Percentiles rank a stretch among this genome's conserved stretches.
These are phyloP conservation scores for Secale cereale DNA, from an alignment of 176 grass and related monocot genomes.

Conservation along the genomic window DNA sequence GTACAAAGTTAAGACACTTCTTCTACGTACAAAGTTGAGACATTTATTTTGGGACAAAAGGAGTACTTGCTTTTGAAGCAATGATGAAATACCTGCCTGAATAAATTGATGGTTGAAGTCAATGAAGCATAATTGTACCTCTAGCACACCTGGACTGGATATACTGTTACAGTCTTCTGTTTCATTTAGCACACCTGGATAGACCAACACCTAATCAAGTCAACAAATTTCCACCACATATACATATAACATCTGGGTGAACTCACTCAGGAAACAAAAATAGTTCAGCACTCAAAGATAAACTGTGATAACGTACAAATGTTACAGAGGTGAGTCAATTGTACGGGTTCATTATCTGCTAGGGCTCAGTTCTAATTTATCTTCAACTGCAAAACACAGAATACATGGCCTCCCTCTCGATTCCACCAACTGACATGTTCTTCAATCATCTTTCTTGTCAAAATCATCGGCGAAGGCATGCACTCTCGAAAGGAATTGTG, in stretches of 20 bases:
- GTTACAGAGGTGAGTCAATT: not conserved
- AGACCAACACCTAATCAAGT: not conserved
- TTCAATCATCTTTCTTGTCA: not conserved
- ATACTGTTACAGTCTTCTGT: not conserved
- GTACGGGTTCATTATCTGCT: not conserved
- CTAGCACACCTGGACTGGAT: not conserved
- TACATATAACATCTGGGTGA: not conserved
- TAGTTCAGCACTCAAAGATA: not conserved
- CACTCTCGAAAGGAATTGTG: not conserved
- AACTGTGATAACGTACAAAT: not conserved
- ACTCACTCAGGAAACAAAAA: not conserved
- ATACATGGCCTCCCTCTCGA: not conserved
- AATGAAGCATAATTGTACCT: not conserved
- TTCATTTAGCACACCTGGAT: not conserved
- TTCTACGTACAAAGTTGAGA: too few species aligned
- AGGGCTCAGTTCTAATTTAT: not conserved
- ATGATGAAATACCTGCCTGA: constrained; percentile 66
- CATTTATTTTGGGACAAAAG: too few species aligned
- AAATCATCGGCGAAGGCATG: not conserved
- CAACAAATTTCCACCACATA: not conserved
- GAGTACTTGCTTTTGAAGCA: constrained; percentile 84
- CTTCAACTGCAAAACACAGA: not conserved
- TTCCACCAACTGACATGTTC: not conserved
- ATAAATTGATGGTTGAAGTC: constrained; percentile 16
- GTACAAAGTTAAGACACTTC: too few species aligned